phyloP scores from a whole-genome alignment of 2,329 filamentous ascomycete genomes.

The Fusarium falciforme region DNA sequence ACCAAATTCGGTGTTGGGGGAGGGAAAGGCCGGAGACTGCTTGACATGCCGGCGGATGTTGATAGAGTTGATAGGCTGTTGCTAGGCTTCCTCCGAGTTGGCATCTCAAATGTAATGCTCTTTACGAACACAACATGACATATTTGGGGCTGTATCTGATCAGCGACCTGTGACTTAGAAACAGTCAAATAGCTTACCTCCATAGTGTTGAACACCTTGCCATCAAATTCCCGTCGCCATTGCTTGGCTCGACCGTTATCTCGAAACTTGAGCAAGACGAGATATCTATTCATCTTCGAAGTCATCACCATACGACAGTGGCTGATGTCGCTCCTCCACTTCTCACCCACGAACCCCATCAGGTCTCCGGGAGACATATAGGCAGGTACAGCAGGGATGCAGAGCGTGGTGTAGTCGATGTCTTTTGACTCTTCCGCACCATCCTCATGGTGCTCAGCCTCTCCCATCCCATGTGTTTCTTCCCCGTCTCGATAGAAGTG shows the following conservation, averaged over 20 bases:
- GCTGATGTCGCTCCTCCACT: constrained; percentile 85
- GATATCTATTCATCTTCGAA: constrained; percentile 87
- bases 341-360: constrained; percentile 89
- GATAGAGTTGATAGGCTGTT: constrained; percentile 71
- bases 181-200: constrained; percentile 67
- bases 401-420: constrained; percentile 86
- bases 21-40: constrained; percentile 68
- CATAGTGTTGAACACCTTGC: constrained; percentile 91
- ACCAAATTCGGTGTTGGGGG: constrained; percentile 83
- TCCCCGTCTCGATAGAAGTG: constrained; percentile 91
- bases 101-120: constrained; percentile 85
- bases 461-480: constrained; percentile 71
- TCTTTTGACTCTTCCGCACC: constrained; percentile 45
- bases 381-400: constrained; percentile 92
- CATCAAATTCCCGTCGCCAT: constrained; percentile 91
- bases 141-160: constrained; percentile 76
- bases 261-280: constrained; percentile 95
- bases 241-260: constrained; percentile 77
- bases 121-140: constrained; percentile 97
- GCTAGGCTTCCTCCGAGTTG: constrained; percentile 58
- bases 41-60: constrained; percentile 53
- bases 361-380: constrained; percentile 94
- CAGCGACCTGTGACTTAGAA: constrained; percentile 16
- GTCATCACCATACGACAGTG: constrained; percentile 97
- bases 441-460: constrained; percentile 42